These are phyloP conservation scores for Penicillium sp. DNA, from an alignment of 2,329 filamentous ascomycete genomes.

Conservation along the genomic window DNA sequence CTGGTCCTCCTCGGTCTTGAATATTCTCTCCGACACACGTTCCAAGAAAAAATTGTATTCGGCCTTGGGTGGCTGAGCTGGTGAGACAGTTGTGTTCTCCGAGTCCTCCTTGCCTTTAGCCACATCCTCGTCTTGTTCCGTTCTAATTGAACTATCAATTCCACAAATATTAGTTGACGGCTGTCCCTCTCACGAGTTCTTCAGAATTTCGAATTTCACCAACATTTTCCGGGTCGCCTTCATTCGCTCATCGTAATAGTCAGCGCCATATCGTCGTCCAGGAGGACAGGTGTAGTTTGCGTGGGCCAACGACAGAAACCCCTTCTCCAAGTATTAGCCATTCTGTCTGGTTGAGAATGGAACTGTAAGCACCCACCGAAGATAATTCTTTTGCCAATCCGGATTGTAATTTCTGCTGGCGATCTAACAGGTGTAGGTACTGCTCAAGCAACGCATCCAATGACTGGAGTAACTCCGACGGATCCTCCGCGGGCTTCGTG, in stretches of 20 bases:
- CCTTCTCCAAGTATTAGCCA: slow-evolving; percentile 39
- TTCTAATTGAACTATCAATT: slow-evolving; percentile 20
- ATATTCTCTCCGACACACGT: neutral
- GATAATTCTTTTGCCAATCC: slow-evolving; percentile 43
- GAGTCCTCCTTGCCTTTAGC: neutral
- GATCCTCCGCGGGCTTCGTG: slow-evolving; percentile 20
- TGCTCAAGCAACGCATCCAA: slow-evolving; percentile 48
- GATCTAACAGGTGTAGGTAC: slow-evolving; percentile 49
- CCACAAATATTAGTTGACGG: slow-evolving; percentile 4
- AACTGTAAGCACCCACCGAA: slow-evolving; percentile 36
- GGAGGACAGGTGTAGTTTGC: slow-evolving; percentile 53
- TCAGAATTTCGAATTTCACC: slow-evolving; percentile 3
- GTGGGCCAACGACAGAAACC: slow-evolving; percentile 53
- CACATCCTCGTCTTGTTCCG: neutral
- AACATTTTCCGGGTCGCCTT: slow-evolving; percentile 50
- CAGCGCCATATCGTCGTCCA: slow-evolving; percentile 51
- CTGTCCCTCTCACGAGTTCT: neutral
- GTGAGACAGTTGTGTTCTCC: neutral
- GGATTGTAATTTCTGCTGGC: slow-evolving; percentile 46
- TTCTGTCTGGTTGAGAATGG: slow-evolving; percentile 1
- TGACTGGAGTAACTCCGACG: slow-evolving; percentile 34
- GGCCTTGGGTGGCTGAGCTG: neutral
- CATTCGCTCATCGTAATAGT: slow-evolving; percentile 57
- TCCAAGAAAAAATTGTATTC: slow-evolving; percentile 13
- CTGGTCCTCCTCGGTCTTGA: neutral